Evolutionary conservation across 75 land plant species (phyloP), one percentile per base, ranked within the genome.

Genomic region (Selaginella moellendorffii): DNA sequence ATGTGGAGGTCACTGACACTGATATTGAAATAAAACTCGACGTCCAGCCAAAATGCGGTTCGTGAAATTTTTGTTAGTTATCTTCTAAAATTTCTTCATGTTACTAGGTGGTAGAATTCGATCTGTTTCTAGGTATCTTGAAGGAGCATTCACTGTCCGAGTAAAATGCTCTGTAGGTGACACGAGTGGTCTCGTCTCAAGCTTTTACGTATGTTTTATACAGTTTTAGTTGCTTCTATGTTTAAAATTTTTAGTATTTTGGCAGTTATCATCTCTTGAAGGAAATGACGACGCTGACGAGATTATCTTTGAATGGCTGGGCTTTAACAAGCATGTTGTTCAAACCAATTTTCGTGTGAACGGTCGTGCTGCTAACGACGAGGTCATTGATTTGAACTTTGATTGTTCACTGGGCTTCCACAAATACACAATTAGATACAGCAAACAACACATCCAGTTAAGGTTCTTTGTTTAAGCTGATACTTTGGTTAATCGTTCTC

Each of bases 291-390:
- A 54, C 28, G 64, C 61, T 26, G 70, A 72, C 61, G 74, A 72
- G 31, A 72, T 72, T 46, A 68, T 61, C 27, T 72, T 72, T 67
- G 74, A 72, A 36, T 72, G 72, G 72, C 70, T 72, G 19, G 74
- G 74, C 1, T 27, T 56, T 27, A 67, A 72, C 46, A 72, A 72
- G 58, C 12, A 22, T 2, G 54, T 62, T n/a, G 74, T 72, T 26
- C 74, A 72, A 22, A 72, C 74, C 19, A 72, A 72, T 30, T 66
- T 60, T 29, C 61, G 61, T 46, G 64, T 67, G 17, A 67, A 72
- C 52, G 74, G 74, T 2, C 28, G 20, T 18, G 74, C 69, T n/a
- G 69, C 63, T 5, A 60, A 72, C 59, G 74, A 72, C 10, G 18
- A 36, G 17, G 46, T 31, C 69, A 22, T 66, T 5, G 54, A 59